Percentiles rank a stretch among this genome's conserved stretches.
Conservation (phyloP, 306 rosid species). For the Rosa lucieae region DNA sequence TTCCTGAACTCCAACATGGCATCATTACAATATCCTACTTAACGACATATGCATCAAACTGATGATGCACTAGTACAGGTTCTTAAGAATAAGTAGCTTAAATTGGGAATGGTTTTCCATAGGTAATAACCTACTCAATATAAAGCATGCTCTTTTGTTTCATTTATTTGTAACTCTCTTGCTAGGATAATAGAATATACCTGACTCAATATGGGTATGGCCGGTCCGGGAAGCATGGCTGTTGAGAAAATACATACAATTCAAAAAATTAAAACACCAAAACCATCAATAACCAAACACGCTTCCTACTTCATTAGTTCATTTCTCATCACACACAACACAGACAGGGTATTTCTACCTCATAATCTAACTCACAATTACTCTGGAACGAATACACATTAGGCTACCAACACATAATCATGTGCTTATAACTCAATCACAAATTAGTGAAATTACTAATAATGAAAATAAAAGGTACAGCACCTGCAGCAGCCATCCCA, state of each 20-base stretch:
- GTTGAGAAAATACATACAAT: conserved; percentile 50
- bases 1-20: background rate
- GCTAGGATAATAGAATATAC: conserved; percentile 36
- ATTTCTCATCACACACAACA: background rate
- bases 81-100: background rate
- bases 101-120: background rate
- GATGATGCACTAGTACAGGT: background rate
- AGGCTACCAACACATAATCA: background rate
- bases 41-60: background rate
- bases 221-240: conserved; percentile 97
- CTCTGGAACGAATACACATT: no score
- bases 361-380: background rate
- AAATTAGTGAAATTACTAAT: background rate
- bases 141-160: background rate
- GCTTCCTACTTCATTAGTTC: background rate
- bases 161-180: background rate
- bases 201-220: conserved; percentile 92
- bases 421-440: background rate
- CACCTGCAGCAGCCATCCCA: conserved; percentile 86
- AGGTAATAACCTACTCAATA: background rate
- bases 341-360: background rate
- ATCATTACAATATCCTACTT: background rate
- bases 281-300: background rate
- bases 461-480: background rate
- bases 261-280: conserved; percentile 35